phyloP scores from a whole-genome alignment of 352 stramenopile genomes.

The Globisporangium iwayamae region DNA sequence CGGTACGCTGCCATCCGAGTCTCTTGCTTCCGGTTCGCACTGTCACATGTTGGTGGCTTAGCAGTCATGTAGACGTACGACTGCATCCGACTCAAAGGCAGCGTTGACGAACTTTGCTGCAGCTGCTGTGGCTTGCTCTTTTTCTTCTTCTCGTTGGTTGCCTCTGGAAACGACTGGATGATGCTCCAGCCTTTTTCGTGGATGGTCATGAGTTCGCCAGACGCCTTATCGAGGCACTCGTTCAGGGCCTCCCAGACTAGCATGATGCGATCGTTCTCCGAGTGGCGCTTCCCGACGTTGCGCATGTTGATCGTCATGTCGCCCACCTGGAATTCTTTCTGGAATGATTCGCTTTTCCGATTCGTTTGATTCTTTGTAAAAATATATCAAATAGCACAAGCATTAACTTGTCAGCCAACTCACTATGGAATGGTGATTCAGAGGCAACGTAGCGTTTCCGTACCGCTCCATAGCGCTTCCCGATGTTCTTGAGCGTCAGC shows the following conservation, averaged over 20 bases:
- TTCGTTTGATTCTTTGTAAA: background rate
- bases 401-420: background rate
- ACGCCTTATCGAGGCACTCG: conserved; percentile 2
- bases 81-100: conserved; percentile 8
- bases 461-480: background rate
- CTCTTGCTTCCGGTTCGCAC: background rate
- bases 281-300: conserved; percentile 10
- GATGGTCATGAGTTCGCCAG: conserved; percentile 9
- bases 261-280: conserved; percentile 9
- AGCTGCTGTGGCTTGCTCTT: background rate
- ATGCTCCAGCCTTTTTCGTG: conserved; percentile 15
- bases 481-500: background rate
- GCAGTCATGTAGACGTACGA: conserved; percentile 9
- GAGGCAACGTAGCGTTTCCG: background rate
- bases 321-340: conserved; percentile 11
- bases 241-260: conserved; percentile 10
- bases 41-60: too few species aligned
- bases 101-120: background rate
- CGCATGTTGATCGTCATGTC: background rate
- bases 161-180: background rate
- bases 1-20: background rate
- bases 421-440: background rate
- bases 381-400: background rate
- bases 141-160: background rate
- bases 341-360: conserved; percentile 1